Percentiles rank a stretch among this genome's conserved stretches.
phyloP scores from a whole-genome alignment of 2,329 filamentous ascomycete species.

The Sporothrix dimorphospora region DNA sequence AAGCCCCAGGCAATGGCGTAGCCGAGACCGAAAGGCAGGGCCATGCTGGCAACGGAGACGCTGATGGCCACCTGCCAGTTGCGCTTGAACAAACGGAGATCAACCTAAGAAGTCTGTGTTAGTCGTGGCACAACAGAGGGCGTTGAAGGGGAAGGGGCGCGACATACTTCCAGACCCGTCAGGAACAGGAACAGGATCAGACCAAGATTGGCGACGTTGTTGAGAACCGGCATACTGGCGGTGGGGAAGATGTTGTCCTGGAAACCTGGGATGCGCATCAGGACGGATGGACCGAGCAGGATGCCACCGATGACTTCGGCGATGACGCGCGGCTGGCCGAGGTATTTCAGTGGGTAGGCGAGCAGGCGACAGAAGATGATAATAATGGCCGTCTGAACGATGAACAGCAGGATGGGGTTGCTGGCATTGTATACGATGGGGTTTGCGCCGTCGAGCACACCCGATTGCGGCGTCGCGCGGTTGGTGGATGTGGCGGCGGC shows the following conservation, averaged over 20 bases:
- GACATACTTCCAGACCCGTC: slow-evolving; percentile 71
- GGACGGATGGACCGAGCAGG: slow-evolving; percentile 81
- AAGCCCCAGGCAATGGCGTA: slow-evolving; percentile 80
- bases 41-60: slow-evolving; percentile 79
- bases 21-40: slow-evolving; percentile 80
- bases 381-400: slow-evolving; percentile 68
- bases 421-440: slow-evolving; percentile 63
- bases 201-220: slow-evolving; percentile 79
- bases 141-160: not conserved
- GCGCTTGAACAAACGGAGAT: slow-evolving; percentile 72
- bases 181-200: slow-evolving; percentile 85
- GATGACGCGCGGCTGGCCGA: slow-evolving; percentile 71
- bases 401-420: slow-evolving; percentile 70
- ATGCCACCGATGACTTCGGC: slow-evolving; percentile 80
- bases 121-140: not conserved
- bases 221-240: slow-evolving; percentile 73
- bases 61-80: slow-evolving; percentile 81
- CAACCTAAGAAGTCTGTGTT: slow-evolving; percentile 53
- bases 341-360: slow-evolving; percentile 69
- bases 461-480: slow-evolving; percentile 43
- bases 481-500: slow-evolving; percentile 28
- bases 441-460: slow-evolving; percentile 67
- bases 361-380: slow-evolving; percentile 74
- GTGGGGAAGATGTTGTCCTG: slow-evolving; percentile 74
- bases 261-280: slow-evolving; percentile 85